Percentiles rank a stretch among this genome's conserved stretches.
These are phyloP conservation scores for Gloeopeniophorella convolvens DNA, from an alignment of 768 basidiomycete genomes.

Conservation along the genomic window DNA sequence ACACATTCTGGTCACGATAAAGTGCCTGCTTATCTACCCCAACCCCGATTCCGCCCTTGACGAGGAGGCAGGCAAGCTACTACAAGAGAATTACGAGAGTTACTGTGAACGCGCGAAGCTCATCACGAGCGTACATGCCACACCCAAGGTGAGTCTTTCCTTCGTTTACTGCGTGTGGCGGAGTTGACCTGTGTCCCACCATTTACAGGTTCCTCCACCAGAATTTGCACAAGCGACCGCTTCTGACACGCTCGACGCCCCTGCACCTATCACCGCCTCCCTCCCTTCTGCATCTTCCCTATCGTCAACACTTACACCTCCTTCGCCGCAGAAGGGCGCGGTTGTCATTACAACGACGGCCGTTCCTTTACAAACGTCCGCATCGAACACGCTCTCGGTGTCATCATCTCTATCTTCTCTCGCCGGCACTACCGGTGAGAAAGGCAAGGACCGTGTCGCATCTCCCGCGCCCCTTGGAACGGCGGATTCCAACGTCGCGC, in stretches of 20 bases:
- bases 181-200: not conserved
- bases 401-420: slow-evolving; percentile 29
- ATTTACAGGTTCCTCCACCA: slow-evolving; percentile 39
- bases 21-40: slow-evolving; percentile 93
- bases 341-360: slow-evolving; percentile 28
- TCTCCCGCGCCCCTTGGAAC: slow-evolving; percentile 67
- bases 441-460: slow-evolving; percentile 51
- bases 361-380: slow-evolving; percentile 35
- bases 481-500: slow-evolving; percentile 59
- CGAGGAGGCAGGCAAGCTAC: slow-evolving; percentile 90
- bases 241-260: slow-evolving; percentile 26
- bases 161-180: not conserved
- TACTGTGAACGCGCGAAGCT: slow-evolving; percentile 84
- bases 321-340: slow-evolving; percentile 23
- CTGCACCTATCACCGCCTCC: slow-evolving; percentile 26
- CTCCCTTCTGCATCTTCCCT: slow-evolving; percentile 29
- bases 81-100: slow-evolving; percentile 83
- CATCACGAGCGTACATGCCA: slow-evolving; percentile 89
- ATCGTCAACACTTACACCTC: slow-evolving; percentile 25
- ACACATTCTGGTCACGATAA: slow-evolving; percentile 88
- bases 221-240: slow-evolving; percentile 47
- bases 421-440: slow-evolving; percentile 21
- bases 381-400: slow-evolving; percentile 36
- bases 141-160: slow-evolving; percentile 49
- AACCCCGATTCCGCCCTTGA: slow-evolving; percentile 95